Evolutionary conservation across 345 rosid genomes (phyloP), one percentile per base, ranked within the genome.

Genomic region (Hibiscus mutabilis): DNA sequence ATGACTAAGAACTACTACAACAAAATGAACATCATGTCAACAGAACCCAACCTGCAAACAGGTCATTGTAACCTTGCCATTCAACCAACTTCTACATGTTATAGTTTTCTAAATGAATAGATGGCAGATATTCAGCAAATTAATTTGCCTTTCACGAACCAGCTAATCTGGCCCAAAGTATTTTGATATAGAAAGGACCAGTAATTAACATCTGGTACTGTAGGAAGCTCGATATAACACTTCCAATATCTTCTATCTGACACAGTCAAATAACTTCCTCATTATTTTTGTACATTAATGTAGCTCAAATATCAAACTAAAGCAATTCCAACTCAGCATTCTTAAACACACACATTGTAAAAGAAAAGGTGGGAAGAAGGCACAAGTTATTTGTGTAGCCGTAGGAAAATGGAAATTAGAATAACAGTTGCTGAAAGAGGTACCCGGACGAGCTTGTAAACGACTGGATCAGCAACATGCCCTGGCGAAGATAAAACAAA

Each of bases 381-480:
- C 40, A 51, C 40, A 13, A 19, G 31, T 63, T 62, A 14, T 19
- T 51, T 2, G 14, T 22, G 63, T 29, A 51, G 21, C 21, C 8
- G 24, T 47, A 3, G 60, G 13, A 18, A 7, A 7, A 13, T 12
- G 37, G 70, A 46, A 58, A 42, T 49, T 49, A 49, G 53, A 49
- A 14, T 49, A 49, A 49, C 53, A 69, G 16, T 51, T 12, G 33
- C 46, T 15, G 40, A 60, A 31, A 72, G 44, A 33, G 33, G 33
- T 88, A 91, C 96, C 93, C 93, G 88, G 66, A 93, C 96, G 74
- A 93, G 97, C 90, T 91, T 93, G 85, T 91, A 93, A 7, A 88
- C 87, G 60, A 93, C 86, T 6, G 90, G 92, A 74, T 86, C 82
- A 6, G 82, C 76, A 75, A 73, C 76, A 74, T 79, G 82, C 77